Evolutionary conservation across 441 rosid species (phyloP), one percentile per base, ranked within the genome.

Genomic region (Erodium moschatum): DNA sequence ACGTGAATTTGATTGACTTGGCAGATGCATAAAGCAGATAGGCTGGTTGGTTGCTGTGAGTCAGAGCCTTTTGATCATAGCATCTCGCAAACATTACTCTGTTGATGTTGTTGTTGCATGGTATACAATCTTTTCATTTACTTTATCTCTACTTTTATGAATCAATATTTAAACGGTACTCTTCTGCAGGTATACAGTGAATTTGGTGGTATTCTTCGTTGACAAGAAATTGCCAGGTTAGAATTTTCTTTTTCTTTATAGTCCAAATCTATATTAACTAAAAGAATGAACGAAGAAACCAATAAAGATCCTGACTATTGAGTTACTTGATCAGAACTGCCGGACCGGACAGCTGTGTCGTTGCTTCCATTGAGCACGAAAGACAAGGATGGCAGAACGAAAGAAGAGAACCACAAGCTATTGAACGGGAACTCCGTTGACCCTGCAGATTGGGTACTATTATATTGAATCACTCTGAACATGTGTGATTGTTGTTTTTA

Each of bases 61-160:
- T 74, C 98, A 88, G 81, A 95, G 99, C 83, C 81, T 92, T 64
- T 77, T 95, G 85, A 95, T 95, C 65, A 64, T 95, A 68, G 98
- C 99, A 20, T 95, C 99, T 19, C 91, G 98, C 77, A 95, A 95
- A 80, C 99, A 95, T 86, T 95, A 95, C 85, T 83, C 92, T 0
- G 98, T 92, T 3, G 99, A 95, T 46, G 84, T 95, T 0, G 96
- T 92, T 65, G 99, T 95, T 73, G 99, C 99, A 7, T 95, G 99
- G 98, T 94, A 79, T 60, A 24, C 6, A 44, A 29, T 56, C 6
- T 16, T 6, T 64, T 48, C 19, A 8, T 56, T 19, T 56, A 56
- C 21, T 21, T 56, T 56, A 56, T 19, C 10, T 56, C 9, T 18
- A 1, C 63, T 56, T 16, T 56, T 56, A 56, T 56, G 63, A 56